A percentile compares a stretch with the other conserved stretches of the same genome.
phyloP scores from a whole-genome alignment of 2,329 filamentous ascomycete genomes.

The Talaromyces sp. region DNA sequence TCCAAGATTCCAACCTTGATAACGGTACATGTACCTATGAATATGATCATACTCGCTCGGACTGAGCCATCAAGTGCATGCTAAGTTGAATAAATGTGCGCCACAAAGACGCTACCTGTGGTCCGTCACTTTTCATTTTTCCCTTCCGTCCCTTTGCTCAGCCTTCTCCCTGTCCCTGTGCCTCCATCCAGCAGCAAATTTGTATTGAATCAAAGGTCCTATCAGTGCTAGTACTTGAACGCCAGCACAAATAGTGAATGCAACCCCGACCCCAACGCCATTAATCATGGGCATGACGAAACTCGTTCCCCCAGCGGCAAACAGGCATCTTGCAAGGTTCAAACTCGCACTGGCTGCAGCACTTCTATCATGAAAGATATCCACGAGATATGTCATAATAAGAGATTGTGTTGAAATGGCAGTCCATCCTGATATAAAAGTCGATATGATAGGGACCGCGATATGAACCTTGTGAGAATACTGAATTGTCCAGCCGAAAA shows the following conservation, averaged over 20 bases:
- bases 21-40: too few species aligned
- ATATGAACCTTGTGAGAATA: slow-evolving; percentile 42
- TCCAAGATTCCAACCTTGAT: too few species aligned
- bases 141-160: neutral
- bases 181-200: slow-evolving; percentile 37
- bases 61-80: too few species aligned
- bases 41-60: too few species aligned
- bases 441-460: slow-evolving; percentile 46
- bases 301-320: slow-evolving; percentile 49
- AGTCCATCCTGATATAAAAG: slow-evolving; percentile 51
- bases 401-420: slow-evolving; percentile 46
- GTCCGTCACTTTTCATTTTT: neutral
- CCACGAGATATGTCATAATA: slow-evolving; percentile 51
- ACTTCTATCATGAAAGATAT: slow-evolving; percentile 47
- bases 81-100: too few species aligned
- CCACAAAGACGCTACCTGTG: neutral
- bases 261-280: slow-evolving; percentile 42
- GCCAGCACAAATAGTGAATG: slow-evolving; percentile 45
- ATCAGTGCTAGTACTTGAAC: slow-evolving; percentile 45
- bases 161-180: slow-evolving; percentile 9
- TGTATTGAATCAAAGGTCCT: slow-evolving; percentile 44
- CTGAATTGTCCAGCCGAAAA: slow-evolving; percentile 52
- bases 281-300: slow-evolving; percentile 49
- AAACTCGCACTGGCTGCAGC: slow-evolving; percentile 51
- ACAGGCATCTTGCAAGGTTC: slow-evolving; percentile 50